phyloP scores from a whole-genome alignment of 768 basidiomycete species.

The Suillus weaverae region DNA sequence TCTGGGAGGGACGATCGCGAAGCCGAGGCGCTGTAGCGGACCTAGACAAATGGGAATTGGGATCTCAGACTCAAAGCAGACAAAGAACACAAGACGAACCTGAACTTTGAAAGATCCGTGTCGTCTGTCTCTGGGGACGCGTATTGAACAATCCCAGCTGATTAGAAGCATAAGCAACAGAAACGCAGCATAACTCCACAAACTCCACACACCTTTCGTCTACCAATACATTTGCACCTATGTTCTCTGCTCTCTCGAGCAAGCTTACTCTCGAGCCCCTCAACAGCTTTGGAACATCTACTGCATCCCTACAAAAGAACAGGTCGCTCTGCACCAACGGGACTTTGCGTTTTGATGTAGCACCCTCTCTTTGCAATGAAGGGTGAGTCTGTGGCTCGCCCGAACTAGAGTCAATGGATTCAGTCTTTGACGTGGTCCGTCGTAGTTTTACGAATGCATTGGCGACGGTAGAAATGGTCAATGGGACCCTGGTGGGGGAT shows the following conservation, averaged over 20 bases:
- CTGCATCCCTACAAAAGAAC: slow-evolving; percentile 61
- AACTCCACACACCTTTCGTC: slow-evolving; percentile 62
- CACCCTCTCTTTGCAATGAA: slow-evolving; percentile 27
- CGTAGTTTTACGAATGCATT: slow-evolving; percentile 56
- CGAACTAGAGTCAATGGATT: slow-evolving; percentile 37
- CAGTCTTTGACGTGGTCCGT: slow-evolving; percentile 30
- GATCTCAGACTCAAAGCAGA: not conserved
- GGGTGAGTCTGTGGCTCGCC: slow-evolving; percentile 41
- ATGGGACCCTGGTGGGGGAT: slow-evolving; percentile 21
- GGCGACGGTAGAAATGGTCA: slow-evolving; percentile 41
- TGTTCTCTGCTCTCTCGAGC: slow-evolving; percentile 45
- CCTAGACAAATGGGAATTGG: slow-evolving; percentile 36
- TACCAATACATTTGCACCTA: slow-evolving; percentile 61
- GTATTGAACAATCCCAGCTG: slow-evolving; percentile 69
- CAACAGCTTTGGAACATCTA: slow-evolving; percentile 59
- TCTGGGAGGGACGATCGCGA: slow-evolving; percentile 53
- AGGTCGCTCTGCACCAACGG: slow-evolving; percentile 39
- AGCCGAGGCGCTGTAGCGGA: slow-evolving; percentile 62
- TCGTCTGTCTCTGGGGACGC: slow-evolving; percentile 47
- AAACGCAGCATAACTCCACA: slow-evolving; percentile 1
- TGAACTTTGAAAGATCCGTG: slow-evolving; percentile 60
- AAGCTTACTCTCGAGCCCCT: slow-evolving; percentile 52
- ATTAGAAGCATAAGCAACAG: slow-evolving; percentile 1
- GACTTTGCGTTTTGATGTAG: slow-evolving; percentile 30
- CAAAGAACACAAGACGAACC: slow-evolving; percentile 37